A percentile compares a stretch with the other conserved stretches of the same genome.
These are phyloP conservation scores for Murraya paniculata DNA, from an alignment of 345 rosid species.

Conservation along the genomic window DNA sequence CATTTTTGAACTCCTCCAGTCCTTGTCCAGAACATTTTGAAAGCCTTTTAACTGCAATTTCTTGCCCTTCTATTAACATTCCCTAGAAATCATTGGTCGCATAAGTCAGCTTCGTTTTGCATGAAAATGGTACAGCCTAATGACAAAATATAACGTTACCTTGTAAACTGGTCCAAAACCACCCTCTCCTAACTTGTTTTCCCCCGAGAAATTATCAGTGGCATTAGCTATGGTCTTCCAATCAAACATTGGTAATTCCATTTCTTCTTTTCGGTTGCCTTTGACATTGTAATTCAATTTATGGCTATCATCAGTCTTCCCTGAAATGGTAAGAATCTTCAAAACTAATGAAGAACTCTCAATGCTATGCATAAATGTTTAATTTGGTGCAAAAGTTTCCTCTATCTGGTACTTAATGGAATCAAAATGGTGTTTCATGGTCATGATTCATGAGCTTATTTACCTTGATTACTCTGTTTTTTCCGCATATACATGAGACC, in stretches of 20 bases:
- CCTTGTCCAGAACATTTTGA: conserved; percentile 35
- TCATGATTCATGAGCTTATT: too few species aligned
- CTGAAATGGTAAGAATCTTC: neutral
- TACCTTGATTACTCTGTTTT: neutral
- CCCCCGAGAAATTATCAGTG: conserved; percentile 23
- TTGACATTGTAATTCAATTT: neutral
- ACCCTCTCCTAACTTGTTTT: conserved; percentile 36
- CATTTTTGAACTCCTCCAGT: conserved; percentile 38
- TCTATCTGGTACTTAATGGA: neutral
- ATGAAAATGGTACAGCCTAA: too few species aligned
- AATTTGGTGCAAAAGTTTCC: neutral
- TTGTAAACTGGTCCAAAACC: conserved; percentile 36
- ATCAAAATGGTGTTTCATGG: neutral
- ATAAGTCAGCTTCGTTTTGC: too few species aligned
- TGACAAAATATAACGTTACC: too few species aligned
- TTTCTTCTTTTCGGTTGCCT: conserved; percentile 23
- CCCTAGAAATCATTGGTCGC: too few species aligned
- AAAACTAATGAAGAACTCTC: neutral
- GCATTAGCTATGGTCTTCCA: conserved; percentile 25
- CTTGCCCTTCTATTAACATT: conserved; percentile 28
- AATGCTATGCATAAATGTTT: neutral
- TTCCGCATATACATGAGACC: neutral
- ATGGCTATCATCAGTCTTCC: neutral
- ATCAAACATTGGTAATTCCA: conserved; percentile 34
- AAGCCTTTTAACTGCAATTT: conserved; percentile 39